Evolutionary conservation across 768 basidiomycete genomes (phyloP).

Genomic region (Hortiboletus campestris): DNA sequence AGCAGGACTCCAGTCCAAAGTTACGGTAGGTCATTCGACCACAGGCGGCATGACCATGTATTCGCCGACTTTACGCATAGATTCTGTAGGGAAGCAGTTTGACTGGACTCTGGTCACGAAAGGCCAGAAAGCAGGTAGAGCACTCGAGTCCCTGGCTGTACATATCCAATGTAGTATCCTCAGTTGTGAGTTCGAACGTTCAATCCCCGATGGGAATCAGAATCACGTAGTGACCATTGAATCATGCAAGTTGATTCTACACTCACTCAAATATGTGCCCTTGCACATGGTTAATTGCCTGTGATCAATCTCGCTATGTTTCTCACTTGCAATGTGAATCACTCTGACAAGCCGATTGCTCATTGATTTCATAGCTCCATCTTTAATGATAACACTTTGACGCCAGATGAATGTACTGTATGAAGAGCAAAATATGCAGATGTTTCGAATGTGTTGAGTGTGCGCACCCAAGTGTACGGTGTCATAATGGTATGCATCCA

Average conservation of each 20-base stretch:
- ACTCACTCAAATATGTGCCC: background rate
- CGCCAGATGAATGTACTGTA: too few species aligned
- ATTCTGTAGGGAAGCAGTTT: background rate
- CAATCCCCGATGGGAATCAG: background rate
- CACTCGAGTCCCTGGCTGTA: background rate
- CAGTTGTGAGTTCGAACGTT: too few species aligned
- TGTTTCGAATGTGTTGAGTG: too few species aligned
- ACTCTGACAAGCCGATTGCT: background rate
- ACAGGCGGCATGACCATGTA: background rate
- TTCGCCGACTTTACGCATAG: background rate
- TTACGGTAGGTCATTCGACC: background rate
- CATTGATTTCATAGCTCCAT: too few species aligned
- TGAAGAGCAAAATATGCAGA: too few species aligned
- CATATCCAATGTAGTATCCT: background rate
- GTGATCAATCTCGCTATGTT: background rate
- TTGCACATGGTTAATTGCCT: background rate
- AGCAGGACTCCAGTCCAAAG: background rate
- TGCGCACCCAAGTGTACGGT: too few species aligned
- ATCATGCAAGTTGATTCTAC: background rate
- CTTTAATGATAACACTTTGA: too few species aligned
- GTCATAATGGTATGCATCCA: too few species aligned
- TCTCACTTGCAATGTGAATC: background rate
- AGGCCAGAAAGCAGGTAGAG: too few species aligned
- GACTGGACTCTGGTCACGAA: background rate
- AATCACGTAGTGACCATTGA: background rate